phyloP scores from a whole-genome alignment of 345 rosid species.

The Eutrema japonicum region DNA sequence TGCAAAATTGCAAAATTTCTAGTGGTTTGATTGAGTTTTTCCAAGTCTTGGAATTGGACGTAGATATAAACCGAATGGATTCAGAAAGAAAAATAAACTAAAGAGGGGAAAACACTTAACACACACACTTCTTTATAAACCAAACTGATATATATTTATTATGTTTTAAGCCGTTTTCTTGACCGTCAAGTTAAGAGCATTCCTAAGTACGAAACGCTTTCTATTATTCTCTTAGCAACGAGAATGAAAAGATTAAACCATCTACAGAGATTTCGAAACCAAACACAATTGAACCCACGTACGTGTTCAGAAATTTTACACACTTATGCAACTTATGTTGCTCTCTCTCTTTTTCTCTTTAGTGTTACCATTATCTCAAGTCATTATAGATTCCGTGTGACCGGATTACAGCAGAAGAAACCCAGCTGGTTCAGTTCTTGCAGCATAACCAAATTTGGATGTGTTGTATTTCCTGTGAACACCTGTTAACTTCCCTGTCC shows the following conservation, averaged over 20 bases:
- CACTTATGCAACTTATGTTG: constrained; percentile 30
- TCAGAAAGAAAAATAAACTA: too few species aligned
- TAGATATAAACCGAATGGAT: too few species aligned
- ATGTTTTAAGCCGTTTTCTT: not conserved
- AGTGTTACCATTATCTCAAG: not conserved
- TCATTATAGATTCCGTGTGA: constrained; percentile 21
- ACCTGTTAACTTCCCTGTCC: constrained; percentile 79
- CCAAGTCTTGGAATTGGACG: too few species aligned
- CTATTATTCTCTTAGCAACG: constrained; percentile 12
- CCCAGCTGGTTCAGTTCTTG: constrained; percentile 64
- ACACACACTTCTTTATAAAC: too few species aligned
- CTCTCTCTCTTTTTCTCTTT: constrained; percentile 11
- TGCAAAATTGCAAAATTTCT: too few species aligned
- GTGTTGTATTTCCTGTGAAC: constrained; percentile 82
- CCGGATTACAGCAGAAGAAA: constrained; percentile 52
- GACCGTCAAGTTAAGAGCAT: not conserved
- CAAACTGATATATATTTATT: too few species aligned
- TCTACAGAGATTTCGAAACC: not conserved
- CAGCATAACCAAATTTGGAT: constrained; percentile 74
- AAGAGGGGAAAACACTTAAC: too few species aligned
- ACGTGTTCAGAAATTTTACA: not conserved
- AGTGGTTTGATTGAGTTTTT: too few species aligned
- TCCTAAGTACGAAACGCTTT: not conserved
- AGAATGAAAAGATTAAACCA: constrained; percentile 7
- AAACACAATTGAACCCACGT: not conserved